These are phyloP conservation scores for Penicillium pancosmium DNA, from an alignment of 495 filamentous ascomycete genomes.

Conservation along the genomic window DNA sequence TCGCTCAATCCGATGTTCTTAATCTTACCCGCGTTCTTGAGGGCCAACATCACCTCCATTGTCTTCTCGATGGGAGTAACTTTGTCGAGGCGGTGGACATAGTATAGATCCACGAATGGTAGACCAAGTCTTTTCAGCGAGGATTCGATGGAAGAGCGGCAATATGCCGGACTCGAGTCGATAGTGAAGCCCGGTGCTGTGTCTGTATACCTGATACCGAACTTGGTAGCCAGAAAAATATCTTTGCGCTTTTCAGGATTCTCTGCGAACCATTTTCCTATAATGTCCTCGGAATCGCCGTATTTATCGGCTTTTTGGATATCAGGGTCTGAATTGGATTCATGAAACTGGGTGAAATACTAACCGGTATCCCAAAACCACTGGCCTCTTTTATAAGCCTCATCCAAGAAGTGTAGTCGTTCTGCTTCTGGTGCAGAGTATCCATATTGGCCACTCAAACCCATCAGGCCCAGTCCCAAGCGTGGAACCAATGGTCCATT, in stretches of 20 bases:
- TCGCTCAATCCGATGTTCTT: slow-evolving; percentile 63
- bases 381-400: slow-evolving; percentile 54
- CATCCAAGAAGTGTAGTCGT: slow-evolving; percentile 45
- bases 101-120: slow-evolving; percentile 62
- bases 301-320: slow-evolving; percentile 48
- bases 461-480: slow-evolving; percentile 62
- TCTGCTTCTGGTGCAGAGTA: slow-evolving; percentile 37
- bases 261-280: slow-evolving; percentile 59
- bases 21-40: slow-evolving; percentile 60
- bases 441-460: slow-evolving; percentile 52
- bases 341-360: neutral
- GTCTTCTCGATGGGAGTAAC: slow-evolving; percentile 66
- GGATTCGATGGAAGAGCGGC: slow-evolving; percentile 48
- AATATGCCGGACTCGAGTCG: slow-evolving; percentile 57
- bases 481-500: slow-evolving; percentile 58
- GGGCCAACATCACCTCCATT: slow-evolving; percentile 50
- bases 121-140: slow-evolving; percentile 55
- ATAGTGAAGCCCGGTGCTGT: slow-evolving; percentile 27
- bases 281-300: slow-evolving; percentile 41
- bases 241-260: slow-evolving; percentile 55
- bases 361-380: slow-evolving; percentile 60
- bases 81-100: slow-evolving; percentile 51
- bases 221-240: slow-evolving; percentile 64
- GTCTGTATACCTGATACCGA: slow-evolving; percentile 39
- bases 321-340: slow-evolving; percentile 1